Evolutionary conservation across 2,329 filamentous ascomycete species (phyloP).

Genomic region (Calonectria ilicicola): DNA sequence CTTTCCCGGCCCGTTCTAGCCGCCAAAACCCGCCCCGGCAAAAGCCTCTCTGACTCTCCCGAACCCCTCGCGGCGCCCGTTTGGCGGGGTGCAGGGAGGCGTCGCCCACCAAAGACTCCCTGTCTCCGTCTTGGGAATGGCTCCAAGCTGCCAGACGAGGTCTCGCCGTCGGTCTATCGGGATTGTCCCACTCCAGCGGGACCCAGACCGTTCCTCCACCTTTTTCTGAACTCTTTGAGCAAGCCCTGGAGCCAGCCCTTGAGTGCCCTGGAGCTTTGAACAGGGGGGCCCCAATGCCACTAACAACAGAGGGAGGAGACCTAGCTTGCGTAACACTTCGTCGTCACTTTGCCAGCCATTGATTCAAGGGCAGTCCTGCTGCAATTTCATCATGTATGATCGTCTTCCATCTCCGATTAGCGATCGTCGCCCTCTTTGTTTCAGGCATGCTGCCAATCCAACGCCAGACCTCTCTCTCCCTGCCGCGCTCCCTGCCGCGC

Average conservation of each 20-base stretch:
- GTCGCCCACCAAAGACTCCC: neutral
- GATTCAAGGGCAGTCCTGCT: neutral
- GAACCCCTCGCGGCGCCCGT: neutral
- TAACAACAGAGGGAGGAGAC: neutral
- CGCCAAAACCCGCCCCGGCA: constrained; percentile 4
- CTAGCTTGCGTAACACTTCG: constrained; percentile 39
- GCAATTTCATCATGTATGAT: constrained; percentile 1
- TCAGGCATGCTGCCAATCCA: neutral
- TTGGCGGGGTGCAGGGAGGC: constrained; percentile 9
- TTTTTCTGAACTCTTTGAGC: neutral
- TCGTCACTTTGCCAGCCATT: constrained; percentile 14
- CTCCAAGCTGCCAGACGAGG: neutral
- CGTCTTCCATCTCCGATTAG: constrained; percentile 1
- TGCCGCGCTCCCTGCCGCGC: neutral
- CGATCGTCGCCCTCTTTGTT: neutral
- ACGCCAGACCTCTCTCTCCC: neutral
- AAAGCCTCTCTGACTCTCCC: neutral
- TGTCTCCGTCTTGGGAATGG: constrained; percentile 16
- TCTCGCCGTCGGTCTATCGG: neutral
- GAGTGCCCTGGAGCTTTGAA: neutral
- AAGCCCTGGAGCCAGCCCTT: neutral
- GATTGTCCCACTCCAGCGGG: constrained; percentile 34
- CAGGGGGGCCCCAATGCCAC: constrained; percentile 4
- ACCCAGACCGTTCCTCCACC: constrained; percentile 39
- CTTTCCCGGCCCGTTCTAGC: constrained; percentile 8